phyloP scores from a whole-genome alignment of 441 rosid species.

The Brassica balearica region DNA sequence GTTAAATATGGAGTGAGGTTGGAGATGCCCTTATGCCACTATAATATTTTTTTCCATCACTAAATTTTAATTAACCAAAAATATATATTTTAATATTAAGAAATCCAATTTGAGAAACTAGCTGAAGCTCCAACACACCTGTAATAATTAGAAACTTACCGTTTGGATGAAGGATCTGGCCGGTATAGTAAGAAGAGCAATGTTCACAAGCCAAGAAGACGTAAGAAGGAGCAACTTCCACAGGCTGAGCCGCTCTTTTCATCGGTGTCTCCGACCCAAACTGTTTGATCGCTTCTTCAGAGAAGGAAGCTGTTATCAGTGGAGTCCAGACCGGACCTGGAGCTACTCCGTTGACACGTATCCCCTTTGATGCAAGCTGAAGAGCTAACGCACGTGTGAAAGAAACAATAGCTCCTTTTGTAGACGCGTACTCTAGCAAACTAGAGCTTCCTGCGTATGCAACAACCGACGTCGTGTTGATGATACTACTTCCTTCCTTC shows the following conservation, averaged over 20 bases:
- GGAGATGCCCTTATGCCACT: too few species aligned
- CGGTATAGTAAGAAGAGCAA: constrained; percentile 79
- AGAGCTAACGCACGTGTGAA: constrained; percentile 78
- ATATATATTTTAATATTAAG: too few species aligned
- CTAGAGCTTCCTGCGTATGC: constrained; percentile 66
- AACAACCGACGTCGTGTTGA: constrained; percentile 75
- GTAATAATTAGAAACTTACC: constrained; percentile 42
- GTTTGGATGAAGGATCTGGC: constrained; percentile 85
- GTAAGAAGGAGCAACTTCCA: constrained; percentile 69
- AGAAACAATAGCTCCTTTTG: constrained; percentile 82
- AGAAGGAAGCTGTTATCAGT: constrained; percentile 66
- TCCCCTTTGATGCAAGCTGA: constrained; percentile 63
- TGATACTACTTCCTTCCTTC: constrained; percentile 76
- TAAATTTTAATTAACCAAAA: too few species aligned
- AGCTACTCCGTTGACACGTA: constrained; percentile 78
- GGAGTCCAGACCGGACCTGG: constrained; percentile 95
- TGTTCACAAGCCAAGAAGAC: constrained; percentile 80
- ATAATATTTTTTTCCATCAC: too few species aligned
- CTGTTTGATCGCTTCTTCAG: constrained; percentile 51
- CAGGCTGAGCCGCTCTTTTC: constrained; percentile 82
- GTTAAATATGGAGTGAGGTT: too few species aligned
- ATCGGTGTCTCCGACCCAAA: constrained; percentile 68
- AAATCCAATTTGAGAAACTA: too few species aligned
- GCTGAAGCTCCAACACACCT: not conserved
- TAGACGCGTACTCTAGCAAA: constrained; percentile 75